Evolutionary conservation across 2,329 filamentous ascomycete species (phyloP), one percentile per base, ranked within the genome.

Genomic region (Oidium heveae): DNA sequence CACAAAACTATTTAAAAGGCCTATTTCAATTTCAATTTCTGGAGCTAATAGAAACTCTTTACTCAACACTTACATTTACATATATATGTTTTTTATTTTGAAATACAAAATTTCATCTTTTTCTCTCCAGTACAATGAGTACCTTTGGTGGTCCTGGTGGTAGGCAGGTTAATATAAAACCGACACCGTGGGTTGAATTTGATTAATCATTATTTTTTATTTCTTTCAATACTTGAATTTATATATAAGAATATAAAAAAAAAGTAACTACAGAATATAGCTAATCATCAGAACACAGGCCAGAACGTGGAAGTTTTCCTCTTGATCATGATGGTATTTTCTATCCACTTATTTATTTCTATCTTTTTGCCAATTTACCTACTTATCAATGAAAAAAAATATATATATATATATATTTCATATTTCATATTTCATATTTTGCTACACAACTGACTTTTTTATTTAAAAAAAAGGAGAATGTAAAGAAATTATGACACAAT

Each of bases 231-330:
- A 28, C 7, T 28, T 28, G 7, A 28, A 32, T 32, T 1, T 32
- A 32, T 8, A 32, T 32, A 2, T 4, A 43, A 13, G 10, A 46
- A 7, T n/a, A n/a, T n/a, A 32, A 37, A 16, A 32, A 20, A 46
- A 34, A 22, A 18, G 15, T 24, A n/a, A 13, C 10, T 9, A 18
- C 1, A 20, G 13, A 10, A 28, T 28, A 34, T 52, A 59, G 55
- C 58, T 55, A 16, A n/a, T 1, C 12, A 22, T 20, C 4, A 15
- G 15, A 32, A 12, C 54, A 37, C 61, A 91, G 86, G 56, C 89
- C 89, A 5, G 84, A 95, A 67, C 80, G 88, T 62, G 89, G 89
- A 55, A 93, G 86, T 63, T 96, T 96, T 65, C 89, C 89, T n/a
- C 78, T 96, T 55, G 89, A 96, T 68, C 88, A 95, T 63, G 87